phyloP scores from a whole-genome alignment of 2,329 filamentous ascomycete genomes.

The Sporothrix mexicana region DNA sequence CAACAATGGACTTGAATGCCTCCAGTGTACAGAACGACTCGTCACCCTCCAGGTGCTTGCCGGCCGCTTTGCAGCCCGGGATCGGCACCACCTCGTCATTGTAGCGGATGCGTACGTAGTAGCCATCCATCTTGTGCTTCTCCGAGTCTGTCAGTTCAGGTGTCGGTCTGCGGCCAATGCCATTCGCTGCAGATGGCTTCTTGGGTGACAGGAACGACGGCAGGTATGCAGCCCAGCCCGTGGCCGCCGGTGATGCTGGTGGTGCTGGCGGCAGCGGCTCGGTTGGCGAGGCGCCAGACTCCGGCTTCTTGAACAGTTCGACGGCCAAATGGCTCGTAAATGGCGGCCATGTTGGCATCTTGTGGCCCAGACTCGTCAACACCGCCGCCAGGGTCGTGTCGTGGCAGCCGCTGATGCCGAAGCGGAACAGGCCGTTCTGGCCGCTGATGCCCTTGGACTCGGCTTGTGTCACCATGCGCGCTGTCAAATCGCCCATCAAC shows the following conservation, averaged over 20 bases:
- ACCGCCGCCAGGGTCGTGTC: conserved; percentile 89
- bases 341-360: conserved; percentile 79
- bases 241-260: conserved; percentile 30
- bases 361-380: conserved; percentile 78
- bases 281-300: conserved; percentile 33
- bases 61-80: conserved; percentile 76
- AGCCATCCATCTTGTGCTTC: conserved; percentile 67
- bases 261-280: conserved; percentile 37
- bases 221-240: conserved; percentile 43
- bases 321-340: conserved; percentile 92
- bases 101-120: conserved; percentile 89
- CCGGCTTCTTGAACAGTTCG: conserved; percentile 75
- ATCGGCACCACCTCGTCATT: conserved; percentile 84
- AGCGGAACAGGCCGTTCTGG: conserved; percentile 60
- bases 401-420: conserved; percentile 85
- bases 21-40: conserved; percentile 89
- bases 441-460: conserved; percentile 48
- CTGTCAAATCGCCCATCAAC: conserved; percentile 81
- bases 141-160: conserved; percentile 62
- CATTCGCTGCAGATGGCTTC: conserved; percentile 43
- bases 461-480: conserved; percentile 72
- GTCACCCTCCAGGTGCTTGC: conserved; percentile 86
- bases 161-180: conserved; percentile 66
- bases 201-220: conserved; percentile 43
- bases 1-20: conserved; percentile 90